Conservation (phyloP, 2,329 filamentous ascomycete species). For the Ascochyta fabae region DNA sequence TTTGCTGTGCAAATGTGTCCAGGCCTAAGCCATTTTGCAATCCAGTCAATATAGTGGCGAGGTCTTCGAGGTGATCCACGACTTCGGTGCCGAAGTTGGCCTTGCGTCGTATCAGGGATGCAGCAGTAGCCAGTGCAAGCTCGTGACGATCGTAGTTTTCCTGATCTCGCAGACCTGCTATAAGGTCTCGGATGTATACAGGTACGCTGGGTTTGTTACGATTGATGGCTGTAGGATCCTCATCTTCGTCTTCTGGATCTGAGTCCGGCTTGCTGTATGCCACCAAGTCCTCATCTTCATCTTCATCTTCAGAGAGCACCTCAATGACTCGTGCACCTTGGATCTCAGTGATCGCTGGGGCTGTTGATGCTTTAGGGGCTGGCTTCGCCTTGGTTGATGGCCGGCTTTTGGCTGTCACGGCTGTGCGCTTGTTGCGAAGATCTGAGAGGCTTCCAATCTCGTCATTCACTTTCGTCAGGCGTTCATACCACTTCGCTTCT, state of each 20-base stretch:
- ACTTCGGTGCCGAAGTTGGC: slow-evolving; percentile 88
- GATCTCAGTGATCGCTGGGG: slow-evolving; percentile 30
- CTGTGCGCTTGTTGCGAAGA: slow-evolving; percentile 15
- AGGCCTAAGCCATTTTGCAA: slow-evolving; percentile 87
- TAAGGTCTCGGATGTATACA: slow-evolving; percentile 88
- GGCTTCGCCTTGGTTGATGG: slow-evolving; percentile 15
- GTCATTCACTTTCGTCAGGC: slow-evolving; percentile 69
- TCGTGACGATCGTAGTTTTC: slow-evolving; percentile 87
- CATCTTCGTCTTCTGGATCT: slow-evolving; percentile 89
- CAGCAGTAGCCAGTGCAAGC: slow-evolving; percentile 77
- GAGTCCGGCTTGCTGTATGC: slow-evolving; percentile 86
- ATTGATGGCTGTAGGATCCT: slow-evolving; percentile 86
- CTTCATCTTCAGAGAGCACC: slow-evolving; percentile 57
- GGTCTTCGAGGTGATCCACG: slow-evolving; percentile 79
- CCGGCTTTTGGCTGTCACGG: background rate
- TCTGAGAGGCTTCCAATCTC: slow-evolving; percentile 56
- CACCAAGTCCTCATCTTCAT: slow-evolving; percentile 68
- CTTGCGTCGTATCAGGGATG: slow-evolving; percentile 84
- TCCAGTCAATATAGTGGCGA: slow-evolving; percentile 77
- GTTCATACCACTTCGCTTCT: slow-evolving; percentile 78
- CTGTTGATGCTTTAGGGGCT: slow-evolving; percentile 14
- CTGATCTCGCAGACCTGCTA: slow-evolving; percentile 77
- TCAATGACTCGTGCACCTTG: slow-evolving; percentile 57
- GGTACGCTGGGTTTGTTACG: slow-evolving; percentile 83
- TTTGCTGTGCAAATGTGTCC: slow-evolving; percentile 72